phyloP scores from a whole-genome alignment of 148 eudicot genomes.

The Silene conica region DNA sequence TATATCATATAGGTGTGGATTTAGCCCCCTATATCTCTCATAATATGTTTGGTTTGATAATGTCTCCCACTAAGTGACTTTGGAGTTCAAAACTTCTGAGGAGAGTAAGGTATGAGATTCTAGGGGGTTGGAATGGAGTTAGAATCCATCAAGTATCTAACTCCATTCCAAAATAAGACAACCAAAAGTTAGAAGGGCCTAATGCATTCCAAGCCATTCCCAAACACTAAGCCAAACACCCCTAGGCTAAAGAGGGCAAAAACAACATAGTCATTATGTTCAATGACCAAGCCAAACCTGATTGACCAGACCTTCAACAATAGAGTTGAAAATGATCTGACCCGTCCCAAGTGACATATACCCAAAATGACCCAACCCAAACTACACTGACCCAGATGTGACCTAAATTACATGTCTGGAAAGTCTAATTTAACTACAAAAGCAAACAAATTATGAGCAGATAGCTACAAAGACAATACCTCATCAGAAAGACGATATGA shows the following conservation, averaged over 20 bases:
- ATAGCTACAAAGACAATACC: conserved; percentile 38
- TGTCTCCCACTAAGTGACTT: too few relatives aligned
- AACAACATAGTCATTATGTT: background rate
- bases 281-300: background rate
- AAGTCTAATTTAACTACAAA: background rate
- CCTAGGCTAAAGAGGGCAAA: background rate
- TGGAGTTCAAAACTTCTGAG: too few relatives aligned
- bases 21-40: too few relatives aligned
- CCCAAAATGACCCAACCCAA: background rate
- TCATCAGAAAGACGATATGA: conserved; percentile 76
- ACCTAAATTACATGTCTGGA: background rate
- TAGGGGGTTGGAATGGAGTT: too few relatives aligned
- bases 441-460: background rate
- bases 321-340: background rate
- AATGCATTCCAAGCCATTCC: too few relatives aligned
- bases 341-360: background rate
- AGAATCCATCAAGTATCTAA: too few relatives aligned
- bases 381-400: background rate
- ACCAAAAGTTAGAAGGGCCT: too few relatives aligned
- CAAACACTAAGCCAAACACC: too few relatives aligned
- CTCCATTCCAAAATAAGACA: too few relatives aligned
- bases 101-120: too few relatives aligned
- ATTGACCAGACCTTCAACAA: background rate
- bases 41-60: too few relatives aligned
- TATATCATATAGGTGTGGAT: too few relatives aligned